Evolutionary conservation across 345 rosid genomes (phyloP).

Genomic region (Ricinus communis): DNA sequence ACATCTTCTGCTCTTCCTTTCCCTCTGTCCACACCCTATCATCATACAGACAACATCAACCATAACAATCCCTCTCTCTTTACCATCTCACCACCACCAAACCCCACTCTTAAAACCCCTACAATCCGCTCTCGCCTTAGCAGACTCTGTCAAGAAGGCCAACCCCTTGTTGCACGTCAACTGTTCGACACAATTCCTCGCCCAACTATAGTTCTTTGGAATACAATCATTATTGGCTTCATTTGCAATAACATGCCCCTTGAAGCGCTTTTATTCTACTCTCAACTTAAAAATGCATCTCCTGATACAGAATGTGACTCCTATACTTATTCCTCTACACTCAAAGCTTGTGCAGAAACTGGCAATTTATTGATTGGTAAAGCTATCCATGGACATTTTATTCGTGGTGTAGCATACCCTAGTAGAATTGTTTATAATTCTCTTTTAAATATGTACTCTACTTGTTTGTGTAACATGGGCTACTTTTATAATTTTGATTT

Average conservation of each 20-base stretch:
- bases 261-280: constrained; percentile 68
- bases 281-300: constrained; percentile 57
- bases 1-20: constrained; percentile 12
- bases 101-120: constrained; percentile 49
- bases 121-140: constrained; percentile 83
- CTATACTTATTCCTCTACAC: constrained; percentile 80
- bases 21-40: constrained; percentile 20
- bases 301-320: constrained; percentile 53
- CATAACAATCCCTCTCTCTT: constrained; percentile 16
- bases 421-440: constrained; percentile 79
- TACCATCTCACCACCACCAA: constrained; percentile 34
- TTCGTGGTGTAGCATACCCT: constrained; percentile 61
- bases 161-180: constrained; percentile 75
- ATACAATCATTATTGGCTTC: constrained; percentile 81
- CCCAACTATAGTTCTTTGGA: constrained; percentile 75
- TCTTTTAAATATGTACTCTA: constrained; percentile 71
- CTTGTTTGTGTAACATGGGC: constrained; percentile 45
- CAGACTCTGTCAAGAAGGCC: constrained; percentile 69
- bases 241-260: constrained; percentile 75
- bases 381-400: constrained; percentile 76
- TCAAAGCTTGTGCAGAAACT: constrained; percentile 78
- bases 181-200: constrained; percentile 79
- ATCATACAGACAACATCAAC: constrained; percentile 13
- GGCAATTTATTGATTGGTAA: constrained; percentile 52
- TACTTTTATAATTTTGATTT: constrained; percentile 21